phyloP scores from a whole-genome alignment of 805 yeast genomes.

The Debaryomyces maramus region DNA sequence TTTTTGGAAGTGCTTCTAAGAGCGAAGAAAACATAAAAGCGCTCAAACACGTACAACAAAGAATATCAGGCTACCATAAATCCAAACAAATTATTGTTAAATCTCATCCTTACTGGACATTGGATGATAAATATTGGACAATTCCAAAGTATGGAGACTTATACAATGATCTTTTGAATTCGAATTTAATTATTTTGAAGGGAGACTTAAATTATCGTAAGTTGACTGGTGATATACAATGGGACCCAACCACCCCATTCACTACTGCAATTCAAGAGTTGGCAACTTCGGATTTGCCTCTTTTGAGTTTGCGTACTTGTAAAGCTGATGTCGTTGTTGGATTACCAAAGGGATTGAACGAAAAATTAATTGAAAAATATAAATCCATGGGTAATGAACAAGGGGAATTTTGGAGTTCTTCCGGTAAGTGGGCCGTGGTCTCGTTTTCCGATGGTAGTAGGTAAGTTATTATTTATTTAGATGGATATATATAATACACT shows the following conservation, averaged over 20 bases:
- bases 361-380: conserved; percentile 63
- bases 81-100: conserved; percentile 23
- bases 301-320: conserved; percentile 84
- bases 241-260: conserved; percentile 85
- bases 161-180: conserved; percentile 58
- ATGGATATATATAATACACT: conserved; percentile 1
- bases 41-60: conserved; percentile 20
- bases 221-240: conserved; percentile 83
- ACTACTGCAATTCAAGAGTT: conserved; percentile 65
- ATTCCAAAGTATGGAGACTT: conserved; percentile 64
- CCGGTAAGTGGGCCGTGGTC: conserved; percentile 94
- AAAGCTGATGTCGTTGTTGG: conserved; percentile 97
- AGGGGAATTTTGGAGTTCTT: conserved; percentile 78
- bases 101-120: conserved; percentile 85
- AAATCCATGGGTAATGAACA: conserved; percentile 55
- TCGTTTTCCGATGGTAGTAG: conserved; percentile 15
- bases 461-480: neutral
- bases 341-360: conserved; percentile 69
- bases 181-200: conserved; percentile 78
- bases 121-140: conserved; percentile 72
- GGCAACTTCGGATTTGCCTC: conserved; percentile 58
- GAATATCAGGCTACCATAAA: conserved; percentile 20
- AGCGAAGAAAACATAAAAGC: conserved; percentile 19
- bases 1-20: conserved; percentile 47
- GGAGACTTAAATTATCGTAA: conserved; percentile 97